phyloP scores from a whole-genome alignment of 176 grass and related monocot genomes.

The Typha latifolia region DNA sequence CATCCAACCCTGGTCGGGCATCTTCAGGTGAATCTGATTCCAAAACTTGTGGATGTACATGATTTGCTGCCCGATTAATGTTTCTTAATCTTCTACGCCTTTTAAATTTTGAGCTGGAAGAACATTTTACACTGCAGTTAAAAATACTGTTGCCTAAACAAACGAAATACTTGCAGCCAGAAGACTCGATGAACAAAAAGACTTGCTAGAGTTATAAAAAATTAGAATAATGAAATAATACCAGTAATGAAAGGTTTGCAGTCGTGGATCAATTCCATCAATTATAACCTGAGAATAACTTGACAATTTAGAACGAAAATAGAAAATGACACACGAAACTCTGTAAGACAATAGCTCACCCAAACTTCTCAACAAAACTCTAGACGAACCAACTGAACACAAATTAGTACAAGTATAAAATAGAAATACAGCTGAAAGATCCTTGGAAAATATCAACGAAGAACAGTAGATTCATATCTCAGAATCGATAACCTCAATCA shows the following conservation, averaged over 20 bases:
- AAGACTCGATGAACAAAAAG: background rate
- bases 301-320: background rate
- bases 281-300: conserved; percentile 45
- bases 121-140: conserved; percentile 18
- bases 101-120: conserved; percentile 64
- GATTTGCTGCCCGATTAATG: conserved; percentile 32
- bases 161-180: background rate
- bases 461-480: too few relatives aligned
- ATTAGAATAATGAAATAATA: conserved; percentile 23
- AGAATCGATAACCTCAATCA: too few relatives aligned
- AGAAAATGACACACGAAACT: background rate
- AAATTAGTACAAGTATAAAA: background rate
- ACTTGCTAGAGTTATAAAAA: conserved; percentile 5
- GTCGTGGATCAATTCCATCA: conserved; percentile 79
- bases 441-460: too few relatives aligned
- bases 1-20: conserved; percentile 43
- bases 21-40: conserved; percentile 69
- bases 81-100: conserved; percentile 39
- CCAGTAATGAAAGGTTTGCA: conserved; percentile 92
- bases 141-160: background rate
- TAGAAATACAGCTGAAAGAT: too few relatives aligned
- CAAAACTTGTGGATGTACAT: conserved; percentile 66
- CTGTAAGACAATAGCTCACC: background rate
- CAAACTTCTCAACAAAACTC: background rate
- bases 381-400: background rate